Conservation (phyloP, 148 eudicot genomes). For the Fallopia convolvulus region DNA sequence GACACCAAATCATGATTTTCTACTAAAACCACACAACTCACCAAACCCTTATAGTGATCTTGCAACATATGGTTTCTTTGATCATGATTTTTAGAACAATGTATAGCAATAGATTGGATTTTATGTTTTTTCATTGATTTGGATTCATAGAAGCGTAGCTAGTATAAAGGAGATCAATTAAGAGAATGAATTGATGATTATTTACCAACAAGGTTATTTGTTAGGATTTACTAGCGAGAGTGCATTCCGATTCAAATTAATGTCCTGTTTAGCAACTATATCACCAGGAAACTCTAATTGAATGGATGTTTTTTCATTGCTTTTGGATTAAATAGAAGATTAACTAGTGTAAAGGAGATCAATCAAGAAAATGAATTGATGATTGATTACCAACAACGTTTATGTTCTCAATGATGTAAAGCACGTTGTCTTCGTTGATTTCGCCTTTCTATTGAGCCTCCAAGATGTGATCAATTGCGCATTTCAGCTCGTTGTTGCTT, state of each 20-base stretch:
- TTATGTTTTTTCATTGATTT: not conserved
- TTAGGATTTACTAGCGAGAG: not conserved
- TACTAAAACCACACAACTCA: too few relatives aligned
- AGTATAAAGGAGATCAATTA: not conserved
- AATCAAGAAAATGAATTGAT: not conserved
- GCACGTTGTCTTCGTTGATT: conserved; percentile 55
- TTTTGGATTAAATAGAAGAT: too few relatives aligned
- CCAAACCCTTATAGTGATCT: too few relatives aligned
- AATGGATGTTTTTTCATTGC: not conserved
- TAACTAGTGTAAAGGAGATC: not conserved
- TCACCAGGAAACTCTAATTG: too few relatives aligned
- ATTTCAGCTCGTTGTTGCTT: conserved; percentile 32
- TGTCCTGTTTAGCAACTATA: too few relatives aligned
- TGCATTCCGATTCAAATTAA: too few relatives aligned
- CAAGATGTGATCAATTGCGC: conserved; percentile 66
- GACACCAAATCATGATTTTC: too few relatives aligned
- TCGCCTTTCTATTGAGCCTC: conserved; percentile 61
- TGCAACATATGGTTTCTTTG: too few relatives aligned
- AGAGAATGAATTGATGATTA: not conserved
- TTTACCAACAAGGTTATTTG: conserved; percentile 29
- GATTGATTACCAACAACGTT: conserved; percentile 31
- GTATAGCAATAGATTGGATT: not conserved
- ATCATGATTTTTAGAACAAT: too few relatives aligned
- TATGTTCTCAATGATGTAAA: conserved; percentile 70
- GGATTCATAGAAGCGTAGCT: too few relatives aligned